Evolutionary conservation across 2,329 filamentous ascomycete genomes (phyloP).

Genomic region (Tolypocladium capitatum): DNA sequence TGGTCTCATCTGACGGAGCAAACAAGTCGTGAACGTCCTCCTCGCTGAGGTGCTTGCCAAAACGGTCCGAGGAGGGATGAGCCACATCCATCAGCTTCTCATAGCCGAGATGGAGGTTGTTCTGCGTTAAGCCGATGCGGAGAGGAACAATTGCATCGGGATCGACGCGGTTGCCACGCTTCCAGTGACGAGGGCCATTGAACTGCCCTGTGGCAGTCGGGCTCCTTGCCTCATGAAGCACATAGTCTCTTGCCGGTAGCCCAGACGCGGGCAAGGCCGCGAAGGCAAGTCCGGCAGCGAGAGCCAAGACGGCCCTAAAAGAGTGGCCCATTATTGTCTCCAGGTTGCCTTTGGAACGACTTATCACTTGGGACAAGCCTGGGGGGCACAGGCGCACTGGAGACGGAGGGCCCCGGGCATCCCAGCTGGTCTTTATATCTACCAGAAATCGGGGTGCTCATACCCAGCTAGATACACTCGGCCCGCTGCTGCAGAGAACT

Average conservation of each 20-base stretch:
- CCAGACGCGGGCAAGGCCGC: background rate
- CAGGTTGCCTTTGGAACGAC: background rate
- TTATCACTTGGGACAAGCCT: background rate
- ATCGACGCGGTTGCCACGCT: conserved; percentile 3
- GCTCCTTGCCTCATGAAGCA: background rate
- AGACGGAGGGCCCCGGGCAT: background rate
- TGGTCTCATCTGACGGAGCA: background rate
- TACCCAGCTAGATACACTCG: too few relatives aligned
- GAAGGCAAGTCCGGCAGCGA: conserved; percentile 1
- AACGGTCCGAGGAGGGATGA: background rate
- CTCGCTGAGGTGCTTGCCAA: background rate
- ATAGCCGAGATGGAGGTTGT: background rate
- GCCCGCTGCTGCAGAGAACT: too few relatives aligned
- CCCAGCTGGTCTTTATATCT: background rate
- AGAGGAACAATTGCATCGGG: background rate
- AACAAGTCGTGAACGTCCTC: background rate
- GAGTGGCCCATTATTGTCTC: background rate
- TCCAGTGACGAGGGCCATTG: background rate
- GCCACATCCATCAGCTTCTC: conserved; percentile 1
- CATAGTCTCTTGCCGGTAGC: background rate
- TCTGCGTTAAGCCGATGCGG: background rate
- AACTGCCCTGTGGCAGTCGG: background rate
- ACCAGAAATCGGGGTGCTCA: background rate
- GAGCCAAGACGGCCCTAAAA: background rate
- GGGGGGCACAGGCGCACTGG: too few relatives aligned